Conservation (phyloP, 805 yeast genomes). For the Candida pseudofarinosa region DNA sequence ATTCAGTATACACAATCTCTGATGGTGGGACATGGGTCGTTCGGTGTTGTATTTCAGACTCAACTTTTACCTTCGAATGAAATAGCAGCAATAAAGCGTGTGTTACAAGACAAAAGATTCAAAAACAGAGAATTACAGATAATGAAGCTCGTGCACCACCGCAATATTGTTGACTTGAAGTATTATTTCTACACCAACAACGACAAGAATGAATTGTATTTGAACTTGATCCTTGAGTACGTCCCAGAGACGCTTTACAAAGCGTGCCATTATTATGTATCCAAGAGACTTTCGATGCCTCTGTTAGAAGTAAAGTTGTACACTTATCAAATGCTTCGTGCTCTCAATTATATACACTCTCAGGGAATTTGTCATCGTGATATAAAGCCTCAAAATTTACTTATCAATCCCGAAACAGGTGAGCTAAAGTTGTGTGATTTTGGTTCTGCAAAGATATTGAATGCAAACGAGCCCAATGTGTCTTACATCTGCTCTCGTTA, state of each 20-base stretch:
- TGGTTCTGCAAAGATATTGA: constrained; percentile 89
- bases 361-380: constrained; percentile 88
- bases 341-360: constrained; percentile 74
- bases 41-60: constrained; percentile 95
- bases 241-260: constrained; percentile 96
- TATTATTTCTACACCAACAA: constrained; percentile 78
- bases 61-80: constrained; percentile 68
- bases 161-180: constrained; percentile 80
- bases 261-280: constrained; percentile 79
- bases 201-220: constrained; percentile 74
- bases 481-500: constrained; percentile 95
- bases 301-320: constrained; percentile 81
- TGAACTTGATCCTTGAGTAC: constrained; percentile 85
- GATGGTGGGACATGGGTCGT: constrained; percentile 98
- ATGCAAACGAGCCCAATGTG: constrained; percentile 90
- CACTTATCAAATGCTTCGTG: constrained; percentile 71
- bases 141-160: constrained; percentile 84
- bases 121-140: constrained; percentile 93
- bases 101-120: constrained; percentile 92
- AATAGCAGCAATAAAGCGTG: constrained; percentile 90
- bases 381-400: constrained; percentile 84
- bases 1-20: constrained; percentile 77
- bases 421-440: constrained; percentile 91
- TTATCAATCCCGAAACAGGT: constrained; percentile 82
- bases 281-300: constrained; percentile 78